phyloP scores from a whole-genome alignment of 768 basidiomycete species.

The Lactifluus echinatus region DNA sequence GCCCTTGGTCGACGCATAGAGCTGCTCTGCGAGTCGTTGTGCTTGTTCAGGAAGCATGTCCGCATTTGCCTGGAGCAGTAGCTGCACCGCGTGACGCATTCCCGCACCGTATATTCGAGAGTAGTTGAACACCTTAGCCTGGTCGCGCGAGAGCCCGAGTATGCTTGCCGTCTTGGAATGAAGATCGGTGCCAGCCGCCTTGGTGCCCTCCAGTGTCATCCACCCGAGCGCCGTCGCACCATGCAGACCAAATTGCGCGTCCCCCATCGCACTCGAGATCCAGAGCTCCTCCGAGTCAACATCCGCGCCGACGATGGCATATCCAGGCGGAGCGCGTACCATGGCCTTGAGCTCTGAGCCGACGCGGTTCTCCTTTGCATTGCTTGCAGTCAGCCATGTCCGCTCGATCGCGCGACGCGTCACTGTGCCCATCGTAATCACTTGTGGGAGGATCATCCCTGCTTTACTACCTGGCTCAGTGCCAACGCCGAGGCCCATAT shows the following conservation, averaged over 20 bases:
- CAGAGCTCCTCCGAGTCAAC: constrained; percentile 98
- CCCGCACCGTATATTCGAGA: constrained; percentile 99
- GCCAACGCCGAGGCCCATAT: constrained; percentile 42
- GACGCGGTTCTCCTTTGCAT: constrained; percentile 96
- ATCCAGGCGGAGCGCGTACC: constrained; percentile 90
- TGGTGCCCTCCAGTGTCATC: constrained; percentile 99
- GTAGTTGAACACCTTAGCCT: constrained; percentile 98
- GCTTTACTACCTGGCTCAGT: constrained; percentile 40
- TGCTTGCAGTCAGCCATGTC: constrained; percentile 97
- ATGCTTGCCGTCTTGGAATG: constrained; percentile 96
- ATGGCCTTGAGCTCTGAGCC: constrained; percentile 97
- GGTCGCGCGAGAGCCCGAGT: constrained; percentile 85
- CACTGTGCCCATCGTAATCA: constrained; percentile 97
- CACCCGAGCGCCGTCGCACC: constrained; percentile 96
- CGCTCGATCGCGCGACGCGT: constrained; percentile 96
- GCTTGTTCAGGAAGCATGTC: constrained; percentile 73
- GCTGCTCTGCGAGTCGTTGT: constrained; percentile 66
- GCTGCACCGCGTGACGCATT: constrained; percentile 83
- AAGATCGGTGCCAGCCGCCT: constrained; percentile 87
- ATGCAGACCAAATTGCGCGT: constrained; percentile 94
- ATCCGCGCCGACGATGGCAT: constrained; percentile 93
- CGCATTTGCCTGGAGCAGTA: constrained; percentile 79
- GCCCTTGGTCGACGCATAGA: constrained; percentile 93
- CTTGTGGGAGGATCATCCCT: constrained; percentile 92
- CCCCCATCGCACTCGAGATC: constrained; percentile 98